Percentiles rank a stretch among this genome's conserved stretches.
phyloP scores from a whole-genome alignment of 306 rosid genomes.

The Dalbergia cultrata region DNA sequence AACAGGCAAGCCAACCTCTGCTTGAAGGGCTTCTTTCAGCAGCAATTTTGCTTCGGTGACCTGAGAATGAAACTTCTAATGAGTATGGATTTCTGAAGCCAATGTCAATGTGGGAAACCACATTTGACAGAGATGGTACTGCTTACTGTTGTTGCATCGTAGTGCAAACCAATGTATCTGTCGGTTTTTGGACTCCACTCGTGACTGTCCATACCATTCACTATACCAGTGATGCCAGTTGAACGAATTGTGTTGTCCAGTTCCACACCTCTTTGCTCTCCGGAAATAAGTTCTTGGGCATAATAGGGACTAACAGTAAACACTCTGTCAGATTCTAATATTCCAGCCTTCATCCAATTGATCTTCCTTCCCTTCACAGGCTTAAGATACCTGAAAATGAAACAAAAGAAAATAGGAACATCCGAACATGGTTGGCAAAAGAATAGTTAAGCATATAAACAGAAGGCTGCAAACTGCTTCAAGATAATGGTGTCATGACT shows the following conservation, averaged over 20 bases:
- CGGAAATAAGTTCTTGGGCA: conserved; percentile 71
- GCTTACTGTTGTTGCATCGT: conserved; percentile 74
- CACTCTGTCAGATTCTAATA: conserved; percentile 67
- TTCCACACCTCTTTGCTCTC: conserved; percentile 66
- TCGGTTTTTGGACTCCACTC: conserved; percentile 87
- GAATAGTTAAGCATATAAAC: conserved; percentile 1
- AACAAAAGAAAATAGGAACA: conserved; percentile 14
- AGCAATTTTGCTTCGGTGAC: conserved; percentile 72
- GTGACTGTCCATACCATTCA: conserved; percentile 83
- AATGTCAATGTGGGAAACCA: conserved; percentile 5
- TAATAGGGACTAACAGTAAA: conserved; percentile 83
- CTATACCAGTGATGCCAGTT: conserved; percentile 62
- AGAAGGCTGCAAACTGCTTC: background rate
- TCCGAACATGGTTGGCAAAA: background rate
- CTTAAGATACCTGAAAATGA: conserved; percentile 54
- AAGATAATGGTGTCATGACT: conserved; percentile 5
- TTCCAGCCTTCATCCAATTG: conserved; percentile 89
- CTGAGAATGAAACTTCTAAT: conserved; percentile 51
- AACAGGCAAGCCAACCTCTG: conserved; percentile 91
- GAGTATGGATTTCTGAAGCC: conserved; percentile 25
- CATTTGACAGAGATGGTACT: conserved; percentile 4
- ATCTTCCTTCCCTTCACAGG: conserved; percentile 83
- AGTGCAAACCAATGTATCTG: conserved; percentile 58
- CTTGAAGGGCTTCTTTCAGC: conserved; percentile 93
- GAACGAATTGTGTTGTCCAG: conserved; percentile 62